A percentile compares a stretch with the other conserved stretches of the same genome.
Evolutionary conservation across 805 yeast genomes (phyloP).

Genomic region (Ogataea ramenticola): DNA sequence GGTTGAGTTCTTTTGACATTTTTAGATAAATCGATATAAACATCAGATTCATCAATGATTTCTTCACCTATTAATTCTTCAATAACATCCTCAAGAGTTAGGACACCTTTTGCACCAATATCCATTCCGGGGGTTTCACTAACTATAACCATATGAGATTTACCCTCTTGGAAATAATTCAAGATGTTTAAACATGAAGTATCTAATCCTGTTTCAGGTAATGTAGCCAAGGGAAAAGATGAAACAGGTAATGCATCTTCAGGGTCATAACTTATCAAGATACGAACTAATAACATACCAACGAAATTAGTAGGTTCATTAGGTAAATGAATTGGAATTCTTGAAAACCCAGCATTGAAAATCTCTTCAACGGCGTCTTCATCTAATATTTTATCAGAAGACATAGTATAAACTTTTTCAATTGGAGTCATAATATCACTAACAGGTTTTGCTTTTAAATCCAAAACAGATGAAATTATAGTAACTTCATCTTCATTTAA

Average conservation of each 20-base stretch:
- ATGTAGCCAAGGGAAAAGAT: slow-evolving; percentile 88
- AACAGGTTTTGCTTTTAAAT: slow-evolving; percentile 86
- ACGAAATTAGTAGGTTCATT: slow-evolving; percentile 84
- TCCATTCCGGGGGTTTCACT: slow-evolving; percentile 76
- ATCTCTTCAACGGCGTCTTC: slow-evolving; percentile 83
- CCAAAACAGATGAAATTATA: slow-evolving; percentile 87
- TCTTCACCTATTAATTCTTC: slow-evolving; percentile 98
- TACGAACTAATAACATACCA: slow-evolving; percentile 91
- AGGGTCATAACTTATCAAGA: slow-evolving; percentile 91
- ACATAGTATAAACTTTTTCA: slow-evolving; percentile 79
- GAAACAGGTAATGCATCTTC: slow-evolving; percentile 92
- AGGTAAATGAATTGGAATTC: slow-evolving; percentile 91
- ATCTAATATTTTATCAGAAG: slow-evolving; percentile 75
- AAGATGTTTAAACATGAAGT: slow-evolving; percentile 91
- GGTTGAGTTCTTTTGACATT: slow-evolving; percentile 74
- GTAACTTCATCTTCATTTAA: slow-evolving; percentile 94
- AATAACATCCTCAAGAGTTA: slow-evolving; percentile 94
- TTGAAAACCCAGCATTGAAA: slow-evolving; percentile 87
- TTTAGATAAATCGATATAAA: slow-evolving; percentile 82
- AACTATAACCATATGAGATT: slow-evolving; percentile 94
- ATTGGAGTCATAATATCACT: slow-evolving; percentile 90
- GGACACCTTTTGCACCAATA: slow-evolving; percentile 80
- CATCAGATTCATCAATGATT: slow-evolving; percentile 94
- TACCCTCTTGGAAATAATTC: slow-evolving; percentile 96
- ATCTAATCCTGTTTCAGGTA: slow-evolving; percentile 88